Base-by-base conservation (phyloP, 2,329 filamentous ascomycete species). In the Aspergillus pseudoterreus region DNA sequence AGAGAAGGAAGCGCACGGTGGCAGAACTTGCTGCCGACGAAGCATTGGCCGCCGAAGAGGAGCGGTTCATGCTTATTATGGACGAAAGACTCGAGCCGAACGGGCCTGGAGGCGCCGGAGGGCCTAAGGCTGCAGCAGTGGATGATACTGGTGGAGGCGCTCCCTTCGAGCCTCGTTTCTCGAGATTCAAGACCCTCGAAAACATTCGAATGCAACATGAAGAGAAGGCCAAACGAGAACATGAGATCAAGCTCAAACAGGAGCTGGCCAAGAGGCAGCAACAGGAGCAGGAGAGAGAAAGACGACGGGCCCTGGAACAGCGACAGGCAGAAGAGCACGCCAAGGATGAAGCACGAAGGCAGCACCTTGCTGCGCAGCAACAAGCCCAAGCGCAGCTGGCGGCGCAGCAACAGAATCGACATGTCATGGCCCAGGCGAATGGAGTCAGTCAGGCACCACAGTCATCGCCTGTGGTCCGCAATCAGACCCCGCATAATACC, bases 11-110 rank as follows among this genome's bases (percentile, higher is more conserved):
- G 78, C 85, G 92, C 56, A 99, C 94, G 0, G 86, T 95, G 15
- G 94, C 94, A 8, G 92, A 99, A 67, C 84, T 97, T 76, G 94
- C 90, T 8, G 92, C 92, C 6, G 94, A 99, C 65, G 92, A 99
- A 72, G 92, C 94, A 1, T 80, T 90, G 53, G 90, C 91, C 0
- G 92, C 92, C 19, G 89, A 91, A 53, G 85, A 90, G 57, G 92
- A 99, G 71, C 83, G 90, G 43, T 95, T 90, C 60, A 94, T 99
- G 90, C 85, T 97, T 46, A 86, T 90, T 19, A 84, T 92, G 72
- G 94, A 99, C 64, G 92, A 96, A 62, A 82, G 90, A 5, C 80
- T 91, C 53, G 81, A 84, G 11, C 78, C 86, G 1, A 81, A 77
- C 38, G 77, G 78, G 12, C 78, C 81, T 4, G 77, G 79, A 17